Evolutionary conservation across 2,329 filamentous ascomycete species (phyloP).

Genomic region (Claviceps fusiformis): DNA sequence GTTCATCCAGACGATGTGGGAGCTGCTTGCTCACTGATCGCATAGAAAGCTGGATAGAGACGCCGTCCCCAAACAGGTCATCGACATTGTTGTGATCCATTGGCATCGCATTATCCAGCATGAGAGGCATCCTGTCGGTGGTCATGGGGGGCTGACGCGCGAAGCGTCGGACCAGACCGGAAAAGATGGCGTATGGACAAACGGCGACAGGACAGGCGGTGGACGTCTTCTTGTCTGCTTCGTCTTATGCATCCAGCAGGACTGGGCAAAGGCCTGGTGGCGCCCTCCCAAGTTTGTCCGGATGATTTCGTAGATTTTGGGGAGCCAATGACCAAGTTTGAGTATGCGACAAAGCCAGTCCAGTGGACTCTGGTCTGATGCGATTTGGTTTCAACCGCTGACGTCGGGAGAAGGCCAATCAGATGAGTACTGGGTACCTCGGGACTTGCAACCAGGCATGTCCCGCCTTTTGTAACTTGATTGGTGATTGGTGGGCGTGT

Average conservation of each 20-base stretch:
- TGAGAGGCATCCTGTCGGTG: conserved; percentile 29
- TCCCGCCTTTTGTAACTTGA: neutral
- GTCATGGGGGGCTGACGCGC: conserved; percentile 15
- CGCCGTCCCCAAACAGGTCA: conserved; percentile 63
- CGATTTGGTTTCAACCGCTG: neutral
- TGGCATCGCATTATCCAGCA: conserved; percentile 29
- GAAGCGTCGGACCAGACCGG: neutral
- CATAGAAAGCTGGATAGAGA: conserved; percentile 42
- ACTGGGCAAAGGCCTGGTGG: neutral
- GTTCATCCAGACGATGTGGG: conserved; percentile 60
- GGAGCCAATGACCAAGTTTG: neutral
- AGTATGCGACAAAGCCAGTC: neutral
- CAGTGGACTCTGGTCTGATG: neutral
- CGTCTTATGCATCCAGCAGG: neutral
- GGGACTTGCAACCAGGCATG: neutral
- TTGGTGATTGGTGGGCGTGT: neutral
- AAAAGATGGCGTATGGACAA: neutral
- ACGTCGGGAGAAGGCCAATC: neutral
- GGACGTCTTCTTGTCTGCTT: neutral
- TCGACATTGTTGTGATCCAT: conserved; percentile 48
- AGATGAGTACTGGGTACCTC: neutral
- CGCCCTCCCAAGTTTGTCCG: neutral
- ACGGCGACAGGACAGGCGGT: neutral
- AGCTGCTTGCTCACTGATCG: conserved; percentile 42
- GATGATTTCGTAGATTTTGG: neutral